Conservation (phyloP, 2,329 filamentous ascomycete species). For the Phyllosticta citribraziliensis region DNA sequence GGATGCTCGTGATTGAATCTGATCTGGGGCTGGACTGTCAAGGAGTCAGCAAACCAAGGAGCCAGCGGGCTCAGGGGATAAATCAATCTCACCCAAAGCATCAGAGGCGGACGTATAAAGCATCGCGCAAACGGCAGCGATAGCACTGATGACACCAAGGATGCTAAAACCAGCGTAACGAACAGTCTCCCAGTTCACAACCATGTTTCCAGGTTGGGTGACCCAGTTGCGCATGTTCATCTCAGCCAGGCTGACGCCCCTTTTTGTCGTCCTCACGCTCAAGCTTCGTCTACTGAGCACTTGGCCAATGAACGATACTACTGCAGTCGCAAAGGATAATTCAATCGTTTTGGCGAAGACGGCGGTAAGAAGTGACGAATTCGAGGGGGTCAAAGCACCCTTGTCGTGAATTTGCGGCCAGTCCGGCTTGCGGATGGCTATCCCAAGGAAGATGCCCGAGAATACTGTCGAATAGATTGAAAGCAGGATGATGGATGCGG, state of each 20-base stretch:
- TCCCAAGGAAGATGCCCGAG: conserved; percentile 56
- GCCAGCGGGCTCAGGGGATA: neutral
- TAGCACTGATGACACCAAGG: conserved; percentile 54
- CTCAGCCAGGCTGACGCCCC: conserved; percentile 64
- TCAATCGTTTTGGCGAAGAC: conserved; percentile 69
- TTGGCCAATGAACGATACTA: conserved; percentile 66
- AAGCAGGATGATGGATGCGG: conserved; percentile 24
- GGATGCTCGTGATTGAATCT: conserved; percentile 46
- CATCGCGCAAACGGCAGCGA: conserved; percentile 55
- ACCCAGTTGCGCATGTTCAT: conserved; percentile 68
- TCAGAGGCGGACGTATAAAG: conserved; percentile 71
- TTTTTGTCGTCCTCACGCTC: conserved; percentile 39
- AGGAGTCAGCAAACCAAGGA: neutral
- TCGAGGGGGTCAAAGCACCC: conserved; percentile 47
- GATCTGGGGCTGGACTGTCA: conserved; percentile 57
- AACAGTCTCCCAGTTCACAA: conserved; percentile 59
- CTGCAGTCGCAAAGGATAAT: conserved; percentile 66
- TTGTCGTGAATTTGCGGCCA: conserved; percentile 51
- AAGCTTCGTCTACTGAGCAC: conserved; percentile 61
- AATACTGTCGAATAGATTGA: conserved; percentile 55
- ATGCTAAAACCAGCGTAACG: conserved; percentile 54
- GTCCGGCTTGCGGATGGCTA: conserved; percentile 52
- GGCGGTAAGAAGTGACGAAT: conserved; percentile 57
- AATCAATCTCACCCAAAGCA: conserved; percentile 41
- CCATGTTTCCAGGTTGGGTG: conserved; percentile 54